Conservation (phyloP, 192 early-diverging fungal genomes). For the Backusella australiensis region DNA sequence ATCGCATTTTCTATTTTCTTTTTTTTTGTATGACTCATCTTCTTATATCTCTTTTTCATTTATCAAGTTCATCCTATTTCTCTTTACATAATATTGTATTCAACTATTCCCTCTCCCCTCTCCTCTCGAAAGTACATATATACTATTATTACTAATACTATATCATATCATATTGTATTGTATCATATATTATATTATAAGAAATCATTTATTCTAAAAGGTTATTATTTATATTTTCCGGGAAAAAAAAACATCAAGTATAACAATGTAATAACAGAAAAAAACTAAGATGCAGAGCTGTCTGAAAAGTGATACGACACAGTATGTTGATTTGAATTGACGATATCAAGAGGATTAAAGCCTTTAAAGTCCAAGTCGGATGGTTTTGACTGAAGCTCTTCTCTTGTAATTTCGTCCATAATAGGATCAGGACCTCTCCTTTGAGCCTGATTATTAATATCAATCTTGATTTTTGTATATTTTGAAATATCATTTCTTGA, state of each 20-base stretch:
- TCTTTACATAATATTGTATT: not conserved
- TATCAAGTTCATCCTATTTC: not conserved
- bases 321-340: slow-evolving; percentile 33
- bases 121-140: not conserved
- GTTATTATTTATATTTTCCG: not conserved
- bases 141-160: not conserved
- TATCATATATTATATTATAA: not conserved
- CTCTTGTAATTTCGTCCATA: slow-evolving; percentile 22
- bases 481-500: slow-evolving; percentile 27
- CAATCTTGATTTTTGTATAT: slow-evolving; percentile 49
- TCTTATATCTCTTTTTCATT: not conserved
- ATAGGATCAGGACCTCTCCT: slow-evolving; percentile 10
- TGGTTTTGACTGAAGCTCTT: slow-evolving; percentile 7
- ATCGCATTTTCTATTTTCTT: not conserved
- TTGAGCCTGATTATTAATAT: slow-evolving; percentile 43
- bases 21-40: not conserved
- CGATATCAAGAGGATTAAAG: slow-evolving; percentile 21
- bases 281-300: not conserved
- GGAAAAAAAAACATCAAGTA: not conserved
- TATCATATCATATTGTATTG: not conserved
- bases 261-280: not conserved
- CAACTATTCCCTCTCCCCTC: not conserved
- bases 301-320: slow-evolving; percentile 32
- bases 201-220: not conserved
- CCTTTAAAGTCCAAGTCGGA: slow-evolving; percentile 21